Base-by-base conservation (phyloP, 2,329 filamentous ascomycete genomes). In the Penicillium sp. region DNA sequence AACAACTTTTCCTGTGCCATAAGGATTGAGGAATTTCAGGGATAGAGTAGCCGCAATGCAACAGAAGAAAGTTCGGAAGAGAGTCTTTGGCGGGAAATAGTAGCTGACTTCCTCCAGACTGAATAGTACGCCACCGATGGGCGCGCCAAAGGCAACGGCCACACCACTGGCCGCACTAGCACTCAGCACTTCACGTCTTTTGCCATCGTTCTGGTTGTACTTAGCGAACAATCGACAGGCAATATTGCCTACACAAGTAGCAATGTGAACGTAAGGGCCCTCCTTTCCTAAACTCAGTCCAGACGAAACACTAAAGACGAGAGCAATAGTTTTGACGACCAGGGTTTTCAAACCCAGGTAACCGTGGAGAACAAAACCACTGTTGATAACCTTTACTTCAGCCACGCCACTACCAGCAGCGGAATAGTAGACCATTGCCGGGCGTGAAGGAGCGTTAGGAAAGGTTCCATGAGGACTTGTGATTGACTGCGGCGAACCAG, bases 21-120 rank as follows among this genome's bases (percentile, higher is more conserved):
- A 99, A 0, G 95, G 95, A 67, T 99, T 96, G 37, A 98, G 80
- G 64, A 97, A 97, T 69, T 97, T 97, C 65, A 99, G 80, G 1
- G 93, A 93, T 33, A 99, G 77, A 0, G 95, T 92, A 1, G 95
- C 93, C 31, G 80, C 88, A 66, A 98, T 98, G 75, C 93, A 98
- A 79, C 93, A 98, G 76, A 98, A 98, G 75, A 99, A 99, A 0
- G 95, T 98, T 52, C 95, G 83, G 79, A 99, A 99, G 9, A 99
- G 83, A 0, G 93, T 98, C 78, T 99, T 98, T 6, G 93, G 91
- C 0, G 95, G 93, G 73, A 98, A 98, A 75, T 98, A 98, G 75
- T 98, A 98, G 65, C 78, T 88, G 60, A 98, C 93, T 81, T 98
- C 95, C 75, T 99, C 95, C 29, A 98, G 76, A 33, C 91, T 92